Evolutionary conservation across 2,329 filamentous ascomycete genomes (phyloP), one percentile per base, ranked within the genome.

Genomic region (Xylariales sp.): DNA sequence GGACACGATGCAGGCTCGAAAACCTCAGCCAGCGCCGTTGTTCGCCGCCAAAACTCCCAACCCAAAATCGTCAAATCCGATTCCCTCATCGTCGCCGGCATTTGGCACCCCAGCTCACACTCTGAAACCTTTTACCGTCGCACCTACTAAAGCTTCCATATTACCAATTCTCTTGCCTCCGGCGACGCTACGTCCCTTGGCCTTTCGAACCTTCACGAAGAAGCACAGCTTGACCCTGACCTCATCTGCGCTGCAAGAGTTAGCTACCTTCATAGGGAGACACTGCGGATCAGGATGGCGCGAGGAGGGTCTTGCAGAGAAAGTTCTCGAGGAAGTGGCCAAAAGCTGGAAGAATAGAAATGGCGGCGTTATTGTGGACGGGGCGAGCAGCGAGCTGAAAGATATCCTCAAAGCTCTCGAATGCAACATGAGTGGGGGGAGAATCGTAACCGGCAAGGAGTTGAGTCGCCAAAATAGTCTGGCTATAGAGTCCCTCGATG

Each of bases 251-350:
- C 69, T 98, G 5, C 83, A 91, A 59, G 79, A 86, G 32, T 73
- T 98, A 21, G 90, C 93, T 15, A 75, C 78, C 1, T 98, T 98
- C 60, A 85, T 98, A 37, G 94, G 93, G 10, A 83, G 87, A 50
- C 85, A 95, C 61, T 98, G 93, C 60, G 93, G 93, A 23, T 90
- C 90, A 40, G 88, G 83, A 81, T 98, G 93, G 93, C 80, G 91
- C 52, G 90, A 97, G 66, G 89, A 95, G 59, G 91, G 94, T 0
- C 70, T 96, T 21, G 93, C 90, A 3, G 94, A 98, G 61, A 84
- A 83, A 48, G 88, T 96, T 11, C 67, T 98, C 24, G 93, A 98
- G 53, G 93, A 97, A 61, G 80, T 90, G 6, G 90, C 93, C 1
- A 85, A 86, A 60, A 78, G 78, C 49, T 98, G 93, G 94, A 97